A percentile compares a stretch with the other conserved stretches of the same genome.
These are phyloP conservation scores for Seiridium unicorne DNA, from an alignment of 2,329 filamentous ascomycete species.

Conservation along the genomic window DNA sequence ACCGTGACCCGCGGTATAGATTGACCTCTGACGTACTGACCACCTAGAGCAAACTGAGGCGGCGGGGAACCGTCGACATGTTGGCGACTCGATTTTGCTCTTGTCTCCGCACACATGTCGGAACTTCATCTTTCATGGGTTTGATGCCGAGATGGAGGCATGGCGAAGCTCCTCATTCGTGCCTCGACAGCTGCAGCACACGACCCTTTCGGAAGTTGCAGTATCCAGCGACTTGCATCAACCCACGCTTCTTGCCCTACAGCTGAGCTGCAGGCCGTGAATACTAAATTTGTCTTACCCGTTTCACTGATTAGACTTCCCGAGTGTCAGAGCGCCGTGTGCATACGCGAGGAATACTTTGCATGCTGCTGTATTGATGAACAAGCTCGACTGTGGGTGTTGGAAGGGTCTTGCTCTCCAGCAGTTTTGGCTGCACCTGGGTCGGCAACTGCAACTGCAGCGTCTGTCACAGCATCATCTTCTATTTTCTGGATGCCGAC, in stretches of 20 bases:
- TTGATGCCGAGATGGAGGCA: not conserved
- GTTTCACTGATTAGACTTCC: not conserved
- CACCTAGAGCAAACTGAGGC: too few relatives aligned
- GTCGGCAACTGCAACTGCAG: too few relatives aligned
- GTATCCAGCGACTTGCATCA: not conserved
- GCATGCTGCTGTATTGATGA: too few relatives aligned
- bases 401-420: too few relatives aligned
- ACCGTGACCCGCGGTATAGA: too few relatives aligned
- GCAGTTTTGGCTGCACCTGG: too few relatives aligned
- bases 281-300: not conserved
- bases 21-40: too few relatives aligned
- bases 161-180: not conserved
- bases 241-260: not conserved
- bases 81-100: not conserved
- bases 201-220: not conserved
- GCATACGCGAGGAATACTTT: not conserved
- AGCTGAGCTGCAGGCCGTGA: not conserved
- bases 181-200: not conserved
- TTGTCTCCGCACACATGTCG: not conserved
- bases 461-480: too few relatives aligned
- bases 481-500: too few relatives aligned
- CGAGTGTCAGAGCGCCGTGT: not conserved
- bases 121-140: not conserved
- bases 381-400: too few relatives aligned
- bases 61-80: not conserved